These are phyloP conservation scores for Acacia acuminata DNA, from an alignment of 306 rosid genomes.

Conservation along the genomic window DNA sequence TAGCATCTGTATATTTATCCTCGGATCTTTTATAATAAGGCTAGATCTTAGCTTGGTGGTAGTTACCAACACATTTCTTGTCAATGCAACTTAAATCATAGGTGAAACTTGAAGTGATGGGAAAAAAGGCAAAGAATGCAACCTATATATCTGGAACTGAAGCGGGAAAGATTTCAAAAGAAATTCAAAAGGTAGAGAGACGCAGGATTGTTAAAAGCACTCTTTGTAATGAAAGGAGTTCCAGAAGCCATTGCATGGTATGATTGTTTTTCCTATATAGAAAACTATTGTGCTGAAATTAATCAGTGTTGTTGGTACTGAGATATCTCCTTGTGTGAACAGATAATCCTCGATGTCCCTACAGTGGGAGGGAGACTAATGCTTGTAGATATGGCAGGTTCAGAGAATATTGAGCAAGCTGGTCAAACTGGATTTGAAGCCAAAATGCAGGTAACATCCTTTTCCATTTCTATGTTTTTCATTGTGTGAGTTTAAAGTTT, in stretches of 20 bases:
- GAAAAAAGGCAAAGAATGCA: slow-evolving; percentile 98
- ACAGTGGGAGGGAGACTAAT: slow-evolving; percentile 93
- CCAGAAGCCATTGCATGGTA: slow-evolving; percentile 99
- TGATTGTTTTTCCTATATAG: background rate
- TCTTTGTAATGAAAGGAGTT: slow-evolving; percentile 94
- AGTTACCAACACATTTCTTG: background rate
- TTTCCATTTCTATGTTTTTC: slow-evolving; percentile 3
- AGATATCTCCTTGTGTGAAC: slow-evolving; percentile 27
- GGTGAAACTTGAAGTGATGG: slow-evolving; percentile 99
- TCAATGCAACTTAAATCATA: slow-evolving; percentile 31
- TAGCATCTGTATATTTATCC: background rate
- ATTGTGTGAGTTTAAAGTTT: background rate
- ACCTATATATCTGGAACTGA: slow-evolving; percentile 90
- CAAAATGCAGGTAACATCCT: slow-evolving; percentile 84
- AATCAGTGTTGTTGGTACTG: background rate
- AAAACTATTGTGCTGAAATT: slow-evolving; percentile 14
- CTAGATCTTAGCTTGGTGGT: background rate
- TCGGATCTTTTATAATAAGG: background rate
- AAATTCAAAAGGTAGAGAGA: slow-evolving; percentile 99
- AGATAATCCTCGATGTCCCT: slow-evolving; percentile 96
- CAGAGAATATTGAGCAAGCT: slow-evolving; percentile 98
- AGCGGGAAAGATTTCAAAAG: slow-evolving; percentile 95
- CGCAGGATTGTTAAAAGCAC: slow-evolving; percentile 96
- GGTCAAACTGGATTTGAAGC: slow-evolving; percentile 98
- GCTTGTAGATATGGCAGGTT: slow-evolving; percentile 99